phyloP scores from a whole-genome alignment of 2,329 filamentous ascomycete genomes.

The Pseudogymnoascus sp. region DNA sequence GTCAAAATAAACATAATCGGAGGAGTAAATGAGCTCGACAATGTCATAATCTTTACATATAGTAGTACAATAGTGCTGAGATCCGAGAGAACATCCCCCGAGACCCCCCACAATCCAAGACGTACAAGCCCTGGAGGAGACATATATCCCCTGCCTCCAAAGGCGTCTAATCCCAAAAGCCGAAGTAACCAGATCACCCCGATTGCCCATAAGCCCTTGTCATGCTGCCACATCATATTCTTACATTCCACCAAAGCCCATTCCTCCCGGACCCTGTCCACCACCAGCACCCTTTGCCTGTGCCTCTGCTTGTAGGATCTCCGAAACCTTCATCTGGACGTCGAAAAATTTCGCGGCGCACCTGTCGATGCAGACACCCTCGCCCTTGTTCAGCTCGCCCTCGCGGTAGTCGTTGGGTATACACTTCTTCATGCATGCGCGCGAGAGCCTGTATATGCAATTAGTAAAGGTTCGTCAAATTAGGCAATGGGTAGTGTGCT shows the following conservation, averaged over 20 bases:
- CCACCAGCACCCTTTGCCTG: constrained; percentile 54
- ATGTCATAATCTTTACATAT: constrained; percentile 2
- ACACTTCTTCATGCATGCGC: constrained; percentile 90
- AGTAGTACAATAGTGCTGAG: not conserved
- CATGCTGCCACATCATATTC: constrained; percentile 12
- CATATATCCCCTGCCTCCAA: not conserved
- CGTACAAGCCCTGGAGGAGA: not conserved
- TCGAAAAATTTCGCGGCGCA: constrained; percentile 99
- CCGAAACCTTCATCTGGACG: constrained; percentile 93
- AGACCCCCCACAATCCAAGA: not conserved
- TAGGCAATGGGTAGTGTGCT: constrained; percentile 10
- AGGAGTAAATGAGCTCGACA: not conserved
- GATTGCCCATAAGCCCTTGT: not conserved
- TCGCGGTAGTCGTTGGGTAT: constrained; percentile 89
- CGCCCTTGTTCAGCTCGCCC: constrained; percentile 95
- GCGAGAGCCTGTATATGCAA: constrained; percentile 58
- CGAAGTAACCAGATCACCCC: constrained; percentile 5
- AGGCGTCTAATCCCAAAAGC: not conserved
- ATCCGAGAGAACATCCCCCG: not conserved
- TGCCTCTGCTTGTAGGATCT: constrained; percentile 89
- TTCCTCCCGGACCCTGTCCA: constrained; percentile 35
- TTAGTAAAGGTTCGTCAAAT: constrained; percentile 11
- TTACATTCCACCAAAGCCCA: constrained; percentile 43
- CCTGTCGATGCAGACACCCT: constrained; percentile 95
- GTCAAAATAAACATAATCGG: not conserved